These are phyloP conservation scores for Allantophomopsis cytisporea DNA, from an alignment of 2,329 filamentous ascomycete species.

Conservation along the genomic window DNA sequence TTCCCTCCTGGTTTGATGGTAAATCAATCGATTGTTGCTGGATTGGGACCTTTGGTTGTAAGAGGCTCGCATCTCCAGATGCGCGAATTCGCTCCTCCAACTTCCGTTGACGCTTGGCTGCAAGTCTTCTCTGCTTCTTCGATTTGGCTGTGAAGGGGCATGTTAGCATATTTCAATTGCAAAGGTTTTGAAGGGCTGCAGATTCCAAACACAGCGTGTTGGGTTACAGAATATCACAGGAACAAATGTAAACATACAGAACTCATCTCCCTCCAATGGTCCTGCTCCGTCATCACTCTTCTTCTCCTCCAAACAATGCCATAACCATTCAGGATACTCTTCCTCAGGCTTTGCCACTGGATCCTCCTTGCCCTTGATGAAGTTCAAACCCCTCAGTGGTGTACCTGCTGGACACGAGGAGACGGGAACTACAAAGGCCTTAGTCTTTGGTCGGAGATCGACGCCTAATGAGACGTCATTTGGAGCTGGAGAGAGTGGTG, in stretches of 20 bases:
- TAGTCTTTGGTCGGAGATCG: conserved; percentile 1
- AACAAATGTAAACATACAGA: conserved; percentile 44
- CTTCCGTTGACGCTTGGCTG: conserved; percentile 47
- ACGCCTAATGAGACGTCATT: conserved; percentile 4
- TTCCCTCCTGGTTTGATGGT: conserved; percentile 24
- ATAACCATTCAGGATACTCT: conserved; percentile 73
- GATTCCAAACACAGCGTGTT: not conserved
- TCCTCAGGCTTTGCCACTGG: conserved; percentile 61
- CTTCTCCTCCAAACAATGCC: conserved; percentile 51
- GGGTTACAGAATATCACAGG: too few species aligned
- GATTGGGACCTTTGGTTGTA: conserved; percentile 58
- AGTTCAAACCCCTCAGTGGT: conserved; percentile 61
- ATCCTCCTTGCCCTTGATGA: conserved; percentile 58
- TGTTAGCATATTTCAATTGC: not conserved
- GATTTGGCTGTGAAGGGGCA: conserved; percentile 51
- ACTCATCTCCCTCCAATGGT: conserved; percentile 55
- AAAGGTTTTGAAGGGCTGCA: not conserved
- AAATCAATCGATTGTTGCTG: conserved; percentile 70
- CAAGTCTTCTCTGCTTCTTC: conserved; percentile 64
- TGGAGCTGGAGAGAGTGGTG: conserved; percentile 14
- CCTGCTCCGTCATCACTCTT: conserved; percentile 34
- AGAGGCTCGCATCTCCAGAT: conserved; percentile 49
- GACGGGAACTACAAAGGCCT: conserved; percentile 8
- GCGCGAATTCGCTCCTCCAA: conserved; percentile 46
- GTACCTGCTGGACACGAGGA: conserved; percentile 42